Evolutionary conservation across 176 grass and related monocot genomes (phyloP).

Genomic region (Avena insularis): DNA sequence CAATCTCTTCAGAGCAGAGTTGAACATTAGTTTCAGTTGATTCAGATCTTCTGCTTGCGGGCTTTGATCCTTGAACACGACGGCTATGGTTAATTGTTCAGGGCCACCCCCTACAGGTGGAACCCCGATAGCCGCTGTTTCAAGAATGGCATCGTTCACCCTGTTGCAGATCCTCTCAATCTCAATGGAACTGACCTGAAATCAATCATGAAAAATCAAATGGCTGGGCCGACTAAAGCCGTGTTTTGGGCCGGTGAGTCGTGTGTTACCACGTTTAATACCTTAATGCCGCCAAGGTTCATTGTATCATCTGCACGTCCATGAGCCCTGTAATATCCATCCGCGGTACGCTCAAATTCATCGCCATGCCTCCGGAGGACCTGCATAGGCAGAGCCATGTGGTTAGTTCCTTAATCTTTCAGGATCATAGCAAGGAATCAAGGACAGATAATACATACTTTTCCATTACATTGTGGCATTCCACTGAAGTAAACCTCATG

Average conservation of each 20-base stretch:
- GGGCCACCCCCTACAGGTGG: conserved; percentile 85
- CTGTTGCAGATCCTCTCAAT: conserved; percentile 90
- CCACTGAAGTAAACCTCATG: conserved; percentile 85
- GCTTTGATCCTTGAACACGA: conserved; percentile 74
- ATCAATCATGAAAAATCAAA: conserved; percentile 15
- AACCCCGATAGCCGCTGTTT: conserved; percentile 91
- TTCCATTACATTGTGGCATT: conserved; percentile 82
- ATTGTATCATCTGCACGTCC: conserved; percentile 96
- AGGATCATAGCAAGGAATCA: background rate
- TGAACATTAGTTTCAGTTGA: conserved; percentile 70
- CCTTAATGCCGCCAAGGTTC: conserved; percentile 99
- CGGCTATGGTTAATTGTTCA: conserved; percentile 80
- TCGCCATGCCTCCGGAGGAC: conserved; percentile 92
- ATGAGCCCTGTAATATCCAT: conserved; percentile 83
- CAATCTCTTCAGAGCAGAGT: conserved; percentile 81
- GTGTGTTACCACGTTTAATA: conserved; percentile 28
- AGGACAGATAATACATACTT: conserved; percentile 45
- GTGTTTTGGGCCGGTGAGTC: background rate
- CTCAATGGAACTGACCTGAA: conserved; percentile 92
- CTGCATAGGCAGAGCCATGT: conserved; percentile 48
- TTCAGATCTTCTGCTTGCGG: conserved; percentile 55
- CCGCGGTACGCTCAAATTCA: conserved; percentile 75
- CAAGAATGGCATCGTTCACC: conserved; percentile 67
- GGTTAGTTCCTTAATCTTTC: conserved; percentile 36
- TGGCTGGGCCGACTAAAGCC: background rate